Evolutionary conservation across 2,329 filamentous ascomycete genomes (phyloP), one percentile per base, ranked within the genome.

Genomic region (Pseudopithomyces maydicus): DNA sequence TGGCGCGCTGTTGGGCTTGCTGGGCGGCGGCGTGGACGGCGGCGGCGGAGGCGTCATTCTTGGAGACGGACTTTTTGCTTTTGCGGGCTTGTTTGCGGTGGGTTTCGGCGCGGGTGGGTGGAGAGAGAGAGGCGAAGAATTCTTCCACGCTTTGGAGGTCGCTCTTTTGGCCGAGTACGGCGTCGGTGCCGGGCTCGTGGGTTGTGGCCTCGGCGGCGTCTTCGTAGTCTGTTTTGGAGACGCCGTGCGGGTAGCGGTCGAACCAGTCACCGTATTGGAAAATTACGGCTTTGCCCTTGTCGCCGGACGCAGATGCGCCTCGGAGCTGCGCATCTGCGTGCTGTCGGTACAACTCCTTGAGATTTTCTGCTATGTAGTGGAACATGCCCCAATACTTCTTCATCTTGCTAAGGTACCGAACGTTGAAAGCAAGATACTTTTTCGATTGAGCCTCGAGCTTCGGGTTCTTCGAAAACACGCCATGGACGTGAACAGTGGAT

Each of bases 231-330:
- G 88, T 84, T 58, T 91, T 87, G 3, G 91, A 91, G 15, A 98
- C 91, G 2, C 95, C 95, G 67, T 96, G 90, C 0, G 95, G 95
- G 72, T 97, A 98, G 63, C 90, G 86, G 71, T 95, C 90, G 69
- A 98, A 98, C 95, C 95, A 98, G 76, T 98, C 95, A 50, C 93
- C 92, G 67, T 98, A 98, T 69, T 98, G 94, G 74, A 97, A 93
- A 67, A 97, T 90, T 8, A 84, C 75, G 14, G 82, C 78, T 49
- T 75, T 74, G 55, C 50, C 56, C 53, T 70, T 72, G 11, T 71
- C 66, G 8, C 64, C 65, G 17, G 55, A 54, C 6, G 61, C 81
- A 12, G 73, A 76, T n/a, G 81, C 81, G 10, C 90, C 91, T 64
- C 87, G 85, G 52, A 88, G 82, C 29, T 88, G 87, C n/a, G 89